Evolutionary conservation across 805 yeast species (phyloP).

Genomic region (Candida yuanshanica): DNA sequence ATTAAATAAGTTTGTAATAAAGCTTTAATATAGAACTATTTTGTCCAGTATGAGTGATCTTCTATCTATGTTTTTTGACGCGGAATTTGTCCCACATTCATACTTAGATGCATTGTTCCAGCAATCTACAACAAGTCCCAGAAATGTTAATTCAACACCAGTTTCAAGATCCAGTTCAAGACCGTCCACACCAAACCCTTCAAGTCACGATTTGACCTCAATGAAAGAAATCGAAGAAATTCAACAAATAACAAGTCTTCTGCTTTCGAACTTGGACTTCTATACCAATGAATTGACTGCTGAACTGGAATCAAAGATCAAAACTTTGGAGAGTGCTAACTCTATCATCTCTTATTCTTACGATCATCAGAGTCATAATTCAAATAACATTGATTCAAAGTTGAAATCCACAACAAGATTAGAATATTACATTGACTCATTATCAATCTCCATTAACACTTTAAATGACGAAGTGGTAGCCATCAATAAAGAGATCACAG

Average conservation of each 20-base stretch:
- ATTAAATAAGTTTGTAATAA: too few relatives aligned
- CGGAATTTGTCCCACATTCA: slow-evolving; percentile 56
- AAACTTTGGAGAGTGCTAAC: slow-evolving; percentile 43
- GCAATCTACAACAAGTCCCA: slow-evolving; percentile 19
- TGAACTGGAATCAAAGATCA: slow-evolving; percentile 46
- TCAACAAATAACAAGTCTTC: slow-evolving; percentile 42
- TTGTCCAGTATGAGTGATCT: slow-evolving; percentile 31
- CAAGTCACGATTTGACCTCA: slow-evolving; percentile 10
- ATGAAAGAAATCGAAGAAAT: slow-evolving; percentile 32
- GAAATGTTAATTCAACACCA: slow-evolving; percentile 22
- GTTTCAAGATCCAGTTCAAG: slow-evolving; percentile 22
- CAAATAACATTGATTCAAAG: slow-evolving; percentile 20
- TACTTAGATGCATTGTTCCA: slow-evolving; percentile 56
- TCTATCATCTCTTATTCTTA: slow-evolving; percentile 41
- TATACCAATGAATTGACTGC: slow-evolving; percentile 53
- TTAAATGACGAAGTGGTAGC: slow-evolving; percentile 42
- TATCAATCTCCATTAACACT: slow-evolving; percentile 52
- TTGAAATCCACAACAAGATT: slow-evolving; percentile 46
- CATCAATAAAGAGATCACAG: slow-evolving; percentile 1
- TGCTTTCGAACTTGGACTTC: slow-evolving; percentile 56
- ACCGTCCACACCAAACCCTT: slow-evolving; percentile 12
- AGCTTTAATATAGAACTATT: too few relatives aligned
- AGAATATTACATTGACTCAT: slow-evolving; percentile 59
- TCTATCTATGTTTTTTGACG: slow-evolving; percentile 63
- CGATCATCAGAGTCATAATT: slow-evolving; percentile 10